These are phyloP conservation scores for Xylaria sp. DNA, from an alignment of 2,329 filamentous ascomycete genomes.

Conservation along the genomic window DNA sequence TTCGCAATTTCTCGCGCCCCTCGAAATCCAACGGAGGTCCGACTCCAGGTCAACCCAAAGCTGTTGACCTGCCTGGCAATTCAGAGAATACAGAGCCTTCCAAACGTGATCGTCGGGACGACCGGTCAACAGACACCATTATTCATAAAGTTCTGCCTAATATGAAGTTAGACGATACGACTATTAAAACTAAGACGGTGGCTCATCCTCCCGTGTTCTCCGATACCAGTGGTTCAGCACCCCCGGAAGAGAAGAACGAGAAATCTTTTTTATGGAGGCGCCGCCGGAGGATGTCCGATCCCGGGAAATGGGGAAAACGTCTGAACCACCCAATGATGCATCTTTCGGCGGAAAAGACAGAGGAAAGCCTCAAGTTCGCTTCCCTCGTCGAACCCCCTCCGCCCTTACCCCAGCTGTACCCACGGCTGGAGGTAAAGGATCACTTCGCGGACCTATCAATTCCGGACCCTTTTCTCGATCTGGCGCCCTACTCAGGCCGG, in stretches of 20 bases:
- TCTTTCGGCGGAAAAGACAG: constrained; percentile 37
- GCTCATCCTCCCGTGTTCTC: constrained; percentile 29
- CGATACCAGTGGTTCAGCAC: constrained; percentile 21
- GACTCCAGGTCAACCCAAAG: constrained; percentile 18
- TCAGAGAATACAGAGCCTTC: constrained; percentile 33
- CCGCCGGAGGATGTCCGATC: constrained; percentile 44
- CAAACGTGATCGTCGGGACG: constrained; percentile 20
- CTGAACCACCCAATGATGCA: constrained; percentile 29
- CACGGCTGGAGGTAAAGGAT: constrained; percentile 29
- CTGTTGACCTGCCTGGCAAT: constrained; percentile 5
- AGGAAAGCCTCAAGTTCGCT: constrained; percentile 35
- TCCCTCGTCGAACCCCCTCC: constrained; percentile 27
- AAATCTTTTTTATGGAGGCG: constrained; percentile 51
- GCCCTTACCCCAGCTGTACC: constrained; percentile 4
- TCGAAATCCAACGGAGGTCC: constrained; percentile 27
- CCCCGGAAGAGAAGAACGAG: constrained; percentile 37
- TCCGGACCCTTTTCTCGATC: constrained; percentile 45
- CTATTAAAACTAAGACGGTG: constrained; percentile 11
- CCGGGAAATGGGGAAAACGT: constrained; percentile 38
- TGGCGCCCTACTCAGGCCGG: constrained; percentile 36
- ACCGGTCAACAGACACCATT: constrained; percentile 47
- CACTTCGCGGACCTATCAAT: constrained; percentile 46
- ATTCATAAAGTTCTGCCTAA: constrained; percentile 42
- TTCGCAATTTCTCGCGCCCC: constrained; percentile 42
- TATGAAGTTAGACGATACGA: constrained; percentile 8